Conservation (phyloP, 352 stramenopile genomes). For the Phytophthora pluvialis region DNA sequence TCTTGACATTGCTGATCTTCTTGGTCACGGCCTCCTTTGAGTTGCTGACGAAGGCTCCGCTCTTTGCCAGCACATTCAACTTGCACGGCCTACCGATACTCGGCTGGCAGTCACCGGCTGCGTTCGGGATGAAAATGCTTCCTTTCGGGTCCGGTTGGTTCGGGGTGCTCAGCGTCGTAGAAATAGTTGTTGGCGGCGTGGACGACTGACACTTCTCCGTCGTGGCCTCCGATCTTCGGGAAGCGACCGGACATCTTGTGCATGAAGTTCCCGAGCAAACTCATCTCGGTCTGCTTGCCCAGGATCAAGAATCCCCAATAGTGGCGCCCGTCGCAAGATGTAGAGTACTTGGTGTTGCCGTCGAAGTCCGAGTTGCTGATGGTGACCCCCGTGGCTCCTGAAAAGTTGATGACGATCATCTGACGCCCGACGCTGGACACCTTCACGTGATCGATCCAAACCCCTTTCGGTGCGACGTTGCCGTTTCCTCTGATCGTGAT, state of each 20-base stretch:
- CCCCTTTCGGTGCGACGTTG: slow-evolving; percentile 26
- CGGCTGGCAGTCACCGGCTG: slow-evolving; percentile 13
- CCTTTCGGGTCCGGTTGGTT: slow-evolving; percentile 14
- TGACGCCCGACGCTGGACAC: slow-evolving; percentile 46
- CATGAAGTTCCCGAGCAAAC: slow-evolving; percentile 51
- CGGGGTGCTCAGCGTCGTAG: slow-evolving; percentile 10
- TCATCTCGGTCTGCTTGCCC: slow-evolving; percentile 42
- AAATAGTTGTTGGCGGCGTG: slow-evolving; percentile 45
- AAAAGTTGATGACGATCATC: slow-evolving; percentile 45
- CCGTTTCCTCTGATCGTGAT: slow-evolving; percentile 31
- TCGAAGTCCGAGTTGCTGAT: slow-evolving; percentile 65
- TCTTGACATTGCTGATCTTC: slow-evolving; percentile 11
- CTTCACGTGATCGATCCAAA: slow-evolving; percentile 65
- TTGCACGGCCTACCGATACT: slow-evolving; percentile 17
- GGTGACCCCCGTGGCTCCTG: slow-evolving; percentile 36
- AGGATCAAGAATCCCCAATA: slow-evolving; percentile 52
- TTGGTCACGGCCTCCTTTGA: slow-evolving; percentile 3
- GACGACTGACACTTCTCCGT: slow-evolving; percentile 21
- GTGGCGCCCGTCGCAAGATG: slow-evolving; percentile 50
- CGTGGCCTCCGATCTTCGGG: slow-evolving; percentile 43
- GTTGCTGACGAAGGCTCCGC: slow-evolving; percentile 1
- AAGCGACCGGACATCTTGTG: slow-evolving; percentile 51
- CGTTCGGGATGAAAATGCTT: slow-evolving; percentile 20
- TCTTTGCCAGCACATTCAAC: slow-evolving; percentile 22
- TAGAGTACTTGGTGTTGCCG: slow-evolving; percentile 41